A percentile compares a stretch with the other conserved stretches of the same genome.
Evolutionary conservation across 441 rosid genomes (phyloP).

Genomic region (Pelargonium fulgidum): DNA sequence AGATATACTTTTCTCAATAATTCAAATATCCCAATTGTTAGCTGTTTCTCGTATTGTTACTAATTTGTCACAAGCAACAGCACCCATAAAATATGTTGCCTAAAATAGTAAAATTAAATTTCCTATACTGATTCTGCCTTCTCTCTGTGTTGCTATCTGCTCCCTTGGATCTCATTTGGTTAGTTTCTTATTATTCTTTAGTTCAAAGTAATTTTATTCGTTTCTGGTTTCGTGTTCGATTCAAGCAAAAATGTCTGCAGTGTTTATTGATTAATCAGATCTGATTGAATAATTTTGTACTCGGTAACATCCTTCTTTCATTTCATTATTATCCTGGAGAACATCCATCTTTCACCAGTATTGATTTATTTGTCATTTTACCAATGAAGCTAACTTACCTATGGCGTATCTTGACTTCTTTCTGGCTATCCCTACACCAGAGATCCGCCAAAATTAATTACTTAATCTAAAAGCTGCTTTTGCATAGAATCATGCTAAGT

Average conservation of each 20-base stretch:
- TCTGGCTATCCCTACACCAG: slow-evolving; percentile 5
- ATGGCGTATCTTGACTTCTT: not conserved
- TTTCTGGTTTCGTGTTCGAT: not conserved
- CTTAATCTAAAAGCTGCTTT: not conserved
- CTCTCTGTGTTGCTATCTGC: not conserved
- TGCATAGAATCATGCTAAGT: slow-evolving; percentile 2
- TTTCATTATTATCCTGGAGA: not conserved
- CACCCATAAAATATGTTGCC: not conserved
- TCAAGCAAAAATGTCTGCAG: not conserved
- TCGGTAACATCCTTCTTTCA: not conserved
- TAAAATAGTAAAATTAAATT: too few species aligned
- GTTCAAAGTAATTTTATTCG: not conserved
- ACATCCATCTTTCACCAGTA: not conserved
- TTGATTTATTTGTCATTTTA: not conserved
- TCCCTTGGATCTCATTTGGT: not conserved
- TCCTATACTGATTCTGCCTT: not conserved
- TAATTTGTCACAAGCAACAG: not conserved
- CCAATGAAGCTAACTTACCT: not conserved
- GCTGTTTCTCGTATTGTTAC: not conserved
- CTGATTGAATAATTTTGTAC: not conserved
- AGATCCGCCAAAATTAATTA: not conserved
- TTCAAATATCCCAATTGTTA: not conserved
- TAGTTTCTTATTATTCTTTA: slow-evolving; percentile 1
- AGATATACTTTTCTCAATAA: not conserved
- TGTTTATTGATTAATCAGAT: not conserved